Base-by-base conservation (phyloP, 768 basidiomycete genomes). In the Lactarius quietus region DNA sequence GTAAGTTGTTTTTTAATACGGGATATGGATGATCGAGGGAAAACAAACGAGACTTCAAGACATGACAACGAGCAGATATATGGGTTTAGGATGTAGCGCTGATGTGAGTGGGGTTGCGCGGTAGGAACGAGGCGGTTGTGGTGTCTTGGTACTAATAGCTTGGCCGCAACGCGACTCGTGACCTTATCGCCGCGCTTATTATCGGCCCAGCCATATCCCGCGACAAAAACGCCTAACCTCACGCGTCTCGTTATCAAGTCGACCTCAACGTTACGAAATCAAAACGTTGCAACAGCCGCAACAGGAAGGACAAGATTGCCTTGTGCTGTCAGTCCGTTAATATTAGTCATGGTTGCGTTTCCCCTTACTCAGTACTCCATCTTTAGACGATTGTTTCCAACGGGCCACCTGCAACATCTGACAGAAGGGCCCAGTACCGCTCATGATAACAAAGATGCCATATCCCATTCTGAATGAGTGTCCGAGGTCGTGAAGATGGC, bases 111-210 rank as follows among this genome's bases (percentile, higher is more conserved):
- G 54, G 53, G 29, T 26, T 35, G 23, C 23, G 29, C 8, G 58
- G 28, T n/a, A 20, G 56, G 26, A 36, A 57, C 57, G 57, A 29
- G 57, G 57, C 57, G 2, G 38, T 28, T 17, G 53, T 55, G 48
- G 26, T 51, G 35, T 36, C 20, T 43, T 43, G 4, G 41, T 18
- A n/a, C 20, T 43, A 45, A 23, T 48, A 48, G 6, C 45, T 48
- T 48, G 5, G 7, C 2, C 26, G 18, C 20, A 29, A 54, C 63
- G 12, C 57, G 31, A 35, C 51, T 41, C 57, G 63, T 64, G 63
- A 64, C 57, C 33, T 33, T 33, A 33, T 33, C 33, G n/a, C n/a
- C 8, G 8, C 33, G 33, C 33, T 33, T 33, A 33, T n/a, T n/a
- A n/a, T n/a, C n/a, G n/a, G n/a, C n/a, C n/a, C n/a, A n/a, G n/a